Conservation (phyloP, 2,329 filamentous ascomycete genomes). For the Cryphonectria radicalis region DNA sequence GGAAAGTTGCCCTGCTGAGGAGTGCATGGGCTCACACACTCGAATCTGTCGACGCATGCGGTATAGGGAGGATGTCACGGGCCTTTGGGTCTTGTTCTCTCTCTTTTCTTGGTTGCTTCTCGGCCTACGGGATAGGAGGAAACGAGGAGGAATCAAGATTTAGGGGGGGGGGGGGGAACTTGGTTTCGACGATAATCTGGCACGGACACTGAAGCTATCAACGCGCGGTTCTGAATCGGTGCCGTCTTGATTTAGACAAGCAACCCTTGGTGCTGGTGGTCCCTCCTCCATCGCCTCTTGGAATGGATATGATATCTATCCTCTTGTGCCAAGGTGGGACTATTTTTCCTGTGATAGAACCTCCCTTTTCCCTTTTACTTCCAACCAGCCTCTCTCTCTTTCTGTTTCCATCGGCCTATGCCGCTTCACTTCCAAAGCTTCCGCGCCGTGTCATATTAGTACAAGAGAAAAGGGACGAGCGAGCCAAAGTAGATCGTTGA, state of each 20-base stretch:
- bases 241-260: neutral
- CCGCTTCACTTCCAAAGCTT: neutral
- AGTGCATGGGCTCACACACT: neutral
- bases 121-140: neutral
- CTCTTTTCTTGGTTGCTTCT: neutral
- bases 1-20: neutral
- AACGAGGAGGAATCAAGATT: neutral
- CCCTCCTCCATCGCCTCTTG: neutral
- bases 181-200: neutral
- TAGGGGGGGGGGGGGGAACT: no score
- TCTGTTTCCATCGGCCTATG: neutral
- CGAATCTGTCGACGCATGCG: neutral
- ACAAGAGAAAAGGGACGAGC: neutral
- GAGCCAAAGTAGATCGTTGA: neutral
- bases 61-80: neutral
- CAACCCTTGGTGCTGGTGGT: neutral
- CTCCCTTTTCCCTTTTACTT: neutral
- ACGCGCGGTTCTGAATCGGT: neutral
- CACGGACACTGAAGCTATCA: conserved; percentile 2
- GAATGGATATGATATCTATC: neutral
- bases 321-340: neutral
- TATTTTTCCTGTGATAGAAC: neutral
- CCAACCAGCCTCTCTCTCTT: neutral
- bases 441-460: neutral
- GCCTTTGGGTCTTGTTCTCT: neutral